These are phyloP conservation scores for Taphrina betulina DNA, from an alignment of 1,139 yeast genomes.

Conservation along the genomic window DNA sequence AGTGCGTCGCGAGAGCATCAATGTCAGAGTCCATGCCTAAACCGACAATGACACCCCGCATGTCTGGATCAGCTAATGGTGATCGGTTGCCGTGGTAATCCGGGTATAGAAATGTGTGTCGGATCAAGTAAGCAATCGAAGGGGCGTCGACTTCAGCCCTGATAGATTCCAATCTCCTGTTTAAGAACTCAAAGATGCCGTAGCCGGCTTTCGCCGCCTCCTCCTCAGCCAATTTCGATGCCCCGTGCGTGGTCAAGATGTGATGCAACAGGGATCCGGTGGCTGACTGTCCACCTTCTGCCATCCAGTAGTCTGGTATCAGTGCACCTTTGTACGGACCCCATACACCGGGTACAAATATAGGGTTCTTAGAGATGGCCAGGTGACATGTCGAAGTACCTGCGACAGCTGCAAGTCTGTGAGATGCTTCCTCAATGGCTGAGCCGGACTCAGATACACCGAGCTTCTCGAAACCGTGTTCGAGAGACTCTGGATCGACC, in stretches of 20 bases:
- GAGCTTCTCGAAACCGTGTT: constrained; percentile 44
- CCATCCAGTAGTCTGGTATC: constrained; percentile 86
- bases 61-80: constrained; percentile 89
- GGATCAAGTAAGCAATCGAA: constrained; percentile 76
- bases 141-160: constrained; percentile 58
- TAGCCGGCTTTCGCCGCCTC: constrained; percentile 63
- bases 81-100: constrained; percentile 96
- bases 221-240: constrained; percentile 66
- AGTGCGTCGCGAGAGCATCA: constrained; percentile 78
- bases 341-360: constrained; percentile 96
- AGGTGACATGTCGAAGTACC: constrained; percentile 98
- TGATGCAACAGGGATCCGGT: constrained; percentile 93
- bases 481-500: constrained; percentile 53
- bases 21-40: constrained; percentile 85
- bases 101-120: constrained; percentile 86
- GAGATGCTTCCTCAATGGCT: constrained; percentile 52
- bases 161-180: constrained; percentile 67
- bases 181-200: constrained; percentile 79
- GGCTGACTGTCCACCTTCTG: constrained; percentile 98
- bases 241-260: constrained; percentile 87
- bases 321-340: constrained; percentile 94
- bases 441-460: constrained; percentile 44
- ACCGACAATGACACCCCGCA: constrained; percentile 93
- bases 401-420: constrained; percentile 94
- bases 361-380: constrained; percentile 77